Conservation (phyloP, 2,329 filamentous ascomycete species). For the Aureobasidium sp. region DNA sequence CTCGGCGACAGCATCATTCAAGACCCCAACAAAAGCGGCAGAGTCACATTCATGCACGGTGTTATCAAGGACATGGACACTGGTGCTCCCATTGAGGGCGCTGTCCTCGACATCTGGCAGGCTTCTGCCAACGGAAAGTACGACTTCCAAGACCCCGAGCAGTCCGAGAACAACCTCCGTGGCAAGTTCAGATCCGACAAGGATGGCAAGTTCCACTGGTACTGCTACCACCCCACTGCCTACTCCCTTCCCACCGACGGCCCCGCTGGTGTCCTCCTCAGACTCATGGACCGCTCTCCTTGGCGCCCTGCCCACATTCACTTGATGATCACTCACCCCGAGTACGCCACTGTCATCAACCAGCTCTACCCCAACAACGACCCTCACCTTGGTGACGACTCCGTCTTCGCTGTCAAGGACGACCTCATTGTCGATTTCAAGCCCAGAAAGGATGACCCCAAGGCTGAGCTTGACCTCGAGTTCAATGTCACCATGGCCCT, state of each 20-base stretch:
- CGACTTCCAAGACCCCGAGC: conserved; percentile 67
- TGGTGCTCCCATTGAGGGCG: conserved; percentile 57
- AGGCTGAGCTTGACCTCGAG: conserved; percentile 48
- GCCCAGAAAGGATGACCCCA: conserved; percentile 43
- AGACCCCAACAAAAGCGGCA: conserved; percentile 51
- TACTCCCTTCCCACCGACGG: conserved; percentile 64
- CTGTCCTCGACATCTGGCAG: conserved; percentile 74
- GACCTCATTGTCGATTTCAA: conserved; percentile 53
- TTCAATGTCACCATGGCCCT: conserved; percentile 42
- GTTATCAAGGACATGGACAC: conserved; percentile 58
- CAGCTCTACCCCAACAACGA: conserved; percentile 55
- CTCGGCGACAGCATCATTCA: conserved; percentile 62
- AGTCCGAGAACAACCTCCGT: conserved; percentile 65
- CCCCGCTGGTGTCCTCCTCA: conserved; percentile 48
- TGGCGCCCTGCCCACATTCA: conserved; percentile 58
- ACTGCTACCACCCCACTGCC: conserved; percentile 67
- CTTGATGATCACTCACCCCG: conserved; percentile 47
- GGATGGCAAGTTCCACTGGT: conserved; percentile 64
- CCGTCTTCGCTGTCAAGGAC: conserved; percentile 57
- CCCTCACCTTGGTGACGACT: conserved; percentile 51
- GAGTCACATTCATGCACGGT: conserved; percentile 62
- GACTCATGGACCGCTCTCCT: conserved; percentile 50
- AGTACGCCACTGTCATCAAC: conserved; percentile 51
- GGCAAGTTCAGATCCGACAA: conserved; percentile 68
- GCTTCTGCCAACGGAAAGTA: conserved; percentile 52